These are phyloP conservation scores for Fusarium redolens DNA, from an alignment of 2,329 filamentous ascomycete genomes.

Conservation along the genomic window DNA sequence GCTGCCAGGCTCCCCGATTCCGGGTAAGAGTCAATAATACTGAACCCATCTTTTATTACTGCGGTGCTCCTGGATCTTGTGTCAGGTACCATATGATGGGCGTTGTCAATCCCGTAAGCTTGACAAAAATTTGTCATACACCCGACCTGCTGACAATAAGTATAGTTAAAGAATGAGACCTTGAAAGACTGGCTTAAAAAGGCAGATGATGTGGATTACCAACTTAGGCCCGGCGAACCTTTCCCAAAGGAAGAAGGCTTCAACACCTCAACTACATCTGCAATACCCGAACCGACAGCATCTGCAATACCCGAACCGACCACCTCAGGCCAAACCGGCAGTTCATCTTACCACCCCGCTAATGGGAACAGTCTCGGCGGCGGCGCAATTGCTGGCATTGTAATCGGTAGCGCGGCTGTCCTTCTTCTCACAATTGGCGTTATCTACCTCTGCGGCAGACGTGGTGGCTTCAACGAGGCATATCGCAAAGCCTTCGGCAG, in stretches of 20 bases:
- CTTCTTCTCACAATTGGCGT: not conserved
- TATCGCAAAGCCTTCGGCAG: not conserved
- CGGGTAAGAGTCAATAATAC: not conserved
- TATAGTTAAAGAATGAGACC: not conserved
- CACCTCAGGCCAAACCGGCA: too few relatives aligned
- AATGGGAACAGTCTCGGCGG: not conserved
- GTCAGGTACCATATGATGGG: not conserved
- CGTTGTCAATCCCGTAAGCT: not conserved
- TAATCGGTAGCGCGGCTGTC: not conserved
- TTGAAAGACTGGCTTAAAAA: not conserved
- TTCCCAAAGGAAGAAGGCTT: not conserved
- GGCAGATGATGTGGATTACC: not conserved
- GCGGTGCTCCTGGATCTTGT: not conserved
- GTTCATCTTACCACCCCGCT: not conserved
- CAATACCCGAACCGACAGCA: not conserved
- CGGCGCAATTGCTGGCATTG: not conserved
- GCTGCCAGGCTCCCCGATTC: not conserved
- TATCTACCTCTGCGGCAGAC: not conserved
- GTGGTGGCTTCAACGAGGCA: not conserved
- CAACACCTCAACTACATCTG: not conserved
- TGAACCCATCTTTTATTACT: not conserved
- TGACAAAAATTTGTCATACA: not conserved
- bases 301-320: too few relatives aligned
- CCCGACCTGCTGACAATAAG: not conserved
- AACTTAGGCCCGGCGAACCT: not conserved